Base-by-base conservation (phyloP, 305 asterid species). In the Fraxinus baroniana region DNA sequence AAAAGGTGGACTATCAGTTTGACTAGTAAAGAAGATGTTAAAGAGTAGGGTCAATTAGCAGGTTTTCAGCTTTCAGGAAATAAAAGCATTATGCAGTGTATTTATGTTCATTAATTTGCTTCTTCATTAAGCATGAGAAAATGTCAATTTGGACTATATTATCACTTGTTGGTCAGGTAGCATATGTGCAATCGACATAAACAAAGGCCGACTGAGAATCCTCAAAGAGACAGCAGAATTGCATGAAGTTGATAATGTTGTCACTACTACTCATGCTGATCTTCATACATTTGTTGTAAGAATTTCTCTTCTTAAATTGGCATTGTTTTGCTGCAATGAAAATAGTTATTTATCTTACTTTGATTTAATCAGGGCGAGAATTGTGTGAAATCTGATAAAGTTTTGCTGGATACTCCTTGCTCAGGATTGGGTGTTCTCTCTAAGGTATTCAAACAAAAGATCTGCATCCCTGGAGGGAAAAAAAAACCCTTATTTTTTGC, bases 381-480 rank as follows among this genome's bases (percentile, higher is more conserved):
- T 62, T 32, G 24, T 33, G 81, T 75, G 87, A 93, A 88, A 88
- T 90, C 85, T 81, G 97, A 94, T 83, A 95, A 95, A 91, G 98
- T 95, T 84, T 89, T 95, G 88, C 89, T 95, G 84, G 98, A 95
- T 86, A 96, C 98, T 78, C 98, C 98, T 74, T 95, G 98, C 87
- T 95, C 98, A 2, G 98, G 98, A 87, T 76, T 95, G 84, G 98
- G 98, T 72, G 98, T 95, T 84, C 94, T 95, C 74, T 94, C 98
- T 55, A 95, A 95, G 97, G 98, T 95, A 84, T 44, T 81, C 44
- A 36, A 37, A 24, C 30, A 80, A 64, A 17, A 22, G 52, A 57
- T 5, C 12, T 7, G 12, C 41, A 3, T 71, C 71, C 52, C 18
- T 17, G 80, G 12, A 18, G 12, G 26, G 20, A 12, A 68, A 17